These are phyloP conservation scores for Collybia nuda DNA, from an alignment of 768 basidiomycete species.

Conservation along the genomic window DNA sequence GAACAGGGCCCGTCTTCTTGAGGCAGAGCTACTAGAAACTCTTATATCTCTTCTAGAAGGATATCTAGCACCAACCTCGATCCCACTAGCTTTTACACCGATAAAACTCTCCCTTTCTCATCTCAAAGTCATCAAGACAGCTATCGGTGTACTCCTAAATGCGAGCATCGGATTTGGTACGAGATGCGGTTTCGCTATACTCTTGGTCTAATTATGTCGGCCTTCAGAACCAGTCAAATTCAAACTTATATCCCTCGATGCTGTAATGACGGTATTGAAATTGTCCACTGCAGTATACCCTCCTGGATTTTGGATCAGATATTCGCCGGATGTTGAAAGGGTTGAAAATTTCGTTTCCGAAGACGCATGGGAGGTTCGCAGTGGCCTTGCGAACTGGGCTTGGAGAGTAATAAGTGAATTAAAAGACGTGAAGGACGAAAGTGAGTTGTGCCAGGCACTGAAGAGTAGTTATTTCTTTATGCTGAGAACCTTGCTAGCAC, in stretches of 20 bases:
- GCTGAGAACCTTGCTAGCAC: slow-evolving; percentile 30
- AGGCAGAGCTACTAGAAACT: slow-evolving; percentile 67
- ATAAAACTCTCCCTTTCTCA: slow-evolving; percentile 57
- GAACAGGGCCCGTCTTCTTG: slow-evolving; percentile 70
- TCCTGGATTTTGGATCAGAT: slow-evolving; percentile 60
- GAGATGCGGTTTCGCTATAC: slow-evolving; percentile 13
- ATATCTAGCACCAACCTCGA: slow-evolving; percentile 46
- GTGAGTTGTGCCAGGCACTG: slow-evolving; percentile 32
- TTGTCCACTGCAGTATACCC: slow-evolving; percentile 71
- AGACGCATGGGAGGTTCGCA: slow-evolving; percentile 68
- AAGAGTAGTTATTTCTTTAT: background rate
- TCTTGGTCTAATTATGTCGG: background rate
- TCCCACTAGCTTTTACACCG: slow-evolving; percentile 28
- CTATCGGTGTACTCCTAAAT: slow-evolving; percentile 79
- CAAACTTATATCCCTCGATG: slow-evolving; percentile 67
- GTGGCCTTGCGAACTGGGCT: slow-evolving; percentile 69
- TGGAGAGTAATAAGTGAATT: slow-evolving; percentile 77
- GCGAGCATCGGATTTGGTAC: slow-evolving; percentile 75
- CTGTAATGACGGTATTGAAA: slow-evolving; percentile 66
- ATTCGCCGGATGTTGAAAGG: slow-evolving; percentile 16
- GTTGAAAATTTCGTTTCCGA: slow-evolving; percentile 23
- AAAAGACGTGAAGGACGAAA: slow-evolving; percentile 70
- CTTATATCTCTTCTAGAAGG: slow-evolving; percentile 68
- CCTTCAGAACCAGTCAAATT: slow-evolving; percentile 66
- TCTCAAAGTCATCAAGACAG: slow-evolving; percentile 72